Conservation (phyloP, 140 eudicot genomes). For the Eryngium alpinum region DNA sequence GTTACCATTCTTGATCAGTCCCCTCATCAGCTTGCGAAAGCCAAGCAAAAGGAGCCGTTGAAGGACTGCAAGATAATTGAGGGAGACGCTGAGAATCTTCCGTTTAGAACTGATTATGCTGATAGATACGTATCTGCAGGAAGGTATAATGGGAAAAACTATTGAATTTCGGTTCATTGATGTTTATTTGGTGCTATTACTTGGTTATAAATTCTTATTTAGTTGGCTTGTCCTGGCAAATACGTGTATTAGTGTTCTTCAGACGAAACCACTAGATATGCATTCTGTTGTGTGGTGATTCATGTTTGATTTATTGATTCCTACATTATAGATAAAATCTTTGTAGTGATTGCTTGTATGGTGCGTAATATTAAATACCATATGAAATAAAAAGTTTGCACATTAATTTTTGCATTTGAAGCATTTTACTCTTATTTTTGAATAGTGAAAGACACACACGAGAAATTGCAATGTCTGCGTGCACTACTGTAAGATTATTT, state of each 20-base stretch:
- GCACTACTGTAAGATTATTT: background rate
- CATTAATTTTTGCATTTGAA: background rate
- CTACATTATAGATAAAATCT: background rate
- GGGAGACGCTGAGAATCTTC: constrained; percentile 97
- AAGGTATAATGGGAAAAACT: constrained; percentile 40
- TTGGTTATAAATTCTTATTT: background rate
- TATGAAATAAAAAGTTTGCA: background rate
- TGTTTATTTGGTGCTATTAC: background rate
- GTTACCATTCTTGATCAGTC: constrained; percentile 94
- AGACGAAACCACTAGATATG: background rate
- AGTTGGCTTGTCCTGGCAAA: background rate
- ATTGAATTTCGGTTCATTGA: background rate
- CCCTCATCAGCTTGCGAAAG: constrained; percentile 96
- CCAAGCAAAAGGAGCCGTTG: constrained; percentile 78
- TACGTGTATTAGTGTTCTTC: background rate
- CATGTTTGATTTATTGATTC: background rate
- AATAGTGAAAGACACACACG: background rate
- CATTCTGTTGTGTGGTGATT: background rate
- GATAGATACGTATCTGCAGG: constrained; percentile 93
- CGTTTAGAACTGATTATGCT: constrained; percentile 74
- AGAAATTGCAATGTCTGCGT: background rate
- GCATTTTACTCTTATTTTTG: background rate
- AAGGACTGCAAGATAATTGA: constrained; percentile 85
- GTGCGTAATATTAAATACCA: background rate
- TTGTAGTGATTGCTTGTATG: background rate